A percentile compares a stretch with the other conserved stretches of the same genome.
These are phyloP conservation scores for Apophysomyces elegans DNA, from an alignment of 371 early-diverging fungal genomes.

Conservation along the genomic window DNA sequence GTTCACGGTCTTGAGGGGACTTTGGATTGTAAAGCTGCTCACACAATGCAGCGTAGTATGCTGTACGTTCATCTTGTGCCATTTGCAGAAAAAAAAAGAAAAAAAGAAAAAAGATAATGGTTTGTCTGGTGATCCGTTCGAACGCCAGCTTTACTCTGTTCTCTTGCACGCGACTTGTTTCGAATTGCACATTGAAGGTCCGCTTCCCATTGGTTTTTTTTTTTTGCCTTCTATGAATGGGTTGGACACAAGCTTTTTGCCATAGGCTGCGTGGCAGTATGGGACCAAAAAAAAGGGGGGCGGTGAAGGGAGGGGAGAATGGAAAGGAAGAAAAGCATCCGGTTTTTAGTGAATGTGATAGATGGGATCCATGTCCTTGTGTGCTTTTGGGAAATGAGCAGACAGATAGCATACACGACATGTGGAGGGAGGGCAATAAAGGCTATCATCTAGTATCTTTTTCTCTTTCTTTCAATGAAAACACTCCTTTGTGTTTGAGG, in stretches of 20 bases:
- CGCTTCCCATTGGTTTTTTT: background rate
- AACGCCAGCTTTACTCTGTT: background rate
- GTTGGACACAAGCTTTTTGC: background rate
- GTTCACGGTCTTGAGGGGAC: conserved; percentile 58
- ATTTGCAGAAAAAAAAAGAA: conserved; percentile 14
- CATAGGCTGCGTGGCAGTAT: background rate
- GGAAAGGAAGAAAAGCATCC: no score
- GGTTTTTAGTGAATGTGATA: no score
- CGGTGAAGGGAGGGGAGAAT: no score
- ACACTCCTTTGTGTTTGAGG: no score
- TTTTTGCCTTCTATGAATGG: background rate
- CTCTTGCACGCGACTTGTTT: conserved; percentile 6
- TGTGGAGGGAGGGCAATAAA: no score
- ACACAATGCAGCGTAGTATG: conserved; percentile 48
- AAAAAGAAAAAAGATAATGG: conserved; percentile 8
- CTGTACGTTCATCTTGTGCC: conserved; percentile 41
- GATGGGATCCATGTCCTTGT: no score
- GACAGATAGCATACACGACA: no score
- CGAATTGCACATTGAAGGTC: conserved; percentile 8
- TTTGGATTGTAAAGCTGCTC: conserved; percentile 66
- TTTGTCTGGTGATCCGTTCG: conserved; percentile 10
- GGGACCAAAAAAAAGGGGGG: no score
- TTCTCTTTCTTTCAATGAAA: no score
- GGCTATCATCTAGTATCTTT: no score
- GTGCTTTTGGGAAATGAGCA: no score